phyloP scores from a whole-genome alignment of 2,329 filamentous ascomycete genomes.

The Biscogniauxia mediterranea region DNA sequence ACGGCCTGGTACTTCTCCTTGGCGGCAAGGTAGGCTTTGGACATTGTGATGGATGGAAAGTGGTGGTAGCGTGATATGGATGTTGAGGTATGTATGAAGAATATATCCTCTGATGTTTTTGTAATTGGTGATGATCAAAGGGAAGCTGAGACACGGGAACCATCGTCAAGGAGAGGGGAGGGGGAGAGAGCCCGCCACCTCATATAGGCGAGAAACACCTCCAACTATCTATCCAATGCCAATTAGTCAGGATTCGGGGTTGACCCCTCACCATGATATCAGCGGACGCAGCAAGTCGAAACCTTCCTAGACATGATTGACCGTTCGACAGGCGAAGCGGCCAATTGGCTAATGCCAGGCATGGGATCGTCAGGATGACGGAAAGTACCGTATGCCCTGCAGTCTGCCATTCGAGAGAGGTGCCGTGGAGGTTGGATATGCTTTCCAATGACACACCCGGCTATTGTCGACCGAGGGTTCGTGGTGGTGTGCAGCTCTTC shows the following conservation, averaged over 20 bases:
- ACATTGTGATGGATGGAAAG: conserved; percentile 22
- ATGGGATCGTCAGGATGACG: conserved; percentile 13
- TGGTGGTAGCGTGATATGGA: not conserved
- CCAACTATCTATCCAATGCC: conserved; percentile 2
- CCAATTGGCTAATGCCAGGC: conserved; percentile 12
- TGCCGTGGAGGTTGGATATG: not conserved
- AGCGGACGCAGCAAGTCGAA: conserved; percentile 17
- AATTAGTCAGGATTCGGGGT: conserved; percentile 17
- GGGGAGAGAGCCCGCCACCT: not conserved
- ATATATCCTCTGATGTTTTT: not conserved
- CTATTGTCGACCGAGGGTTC: not conserved
- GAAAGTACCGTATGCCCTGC: not conserved
- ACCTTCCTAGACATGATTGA: conserved; percentile 19
- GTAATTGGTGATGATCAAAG: not conserved
- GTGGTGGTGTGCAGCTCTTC: not conserved
- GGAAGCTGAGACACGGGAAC: not conserved
- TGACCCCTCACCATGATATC: conserved; percentile 32
- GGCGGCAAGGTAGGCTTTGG: conserved; percentile 29
- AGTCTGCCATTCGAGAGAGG: not conserved
- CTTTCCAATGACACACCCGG: not conserved
- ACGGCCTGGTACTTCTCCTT: conserved; percentile 36
- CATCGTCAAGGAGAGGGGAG: not conserved
- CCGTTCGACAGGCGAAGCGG: conserved; percentile 2
- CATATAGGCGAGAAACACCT: conserved; percentile 15
- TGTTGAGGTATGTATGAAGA: not conserved